Evolutionary conservation across 2,329 filamentous ascomycete species (phyloP).

Genomic region (Waltergamsia citrina): DNA sequence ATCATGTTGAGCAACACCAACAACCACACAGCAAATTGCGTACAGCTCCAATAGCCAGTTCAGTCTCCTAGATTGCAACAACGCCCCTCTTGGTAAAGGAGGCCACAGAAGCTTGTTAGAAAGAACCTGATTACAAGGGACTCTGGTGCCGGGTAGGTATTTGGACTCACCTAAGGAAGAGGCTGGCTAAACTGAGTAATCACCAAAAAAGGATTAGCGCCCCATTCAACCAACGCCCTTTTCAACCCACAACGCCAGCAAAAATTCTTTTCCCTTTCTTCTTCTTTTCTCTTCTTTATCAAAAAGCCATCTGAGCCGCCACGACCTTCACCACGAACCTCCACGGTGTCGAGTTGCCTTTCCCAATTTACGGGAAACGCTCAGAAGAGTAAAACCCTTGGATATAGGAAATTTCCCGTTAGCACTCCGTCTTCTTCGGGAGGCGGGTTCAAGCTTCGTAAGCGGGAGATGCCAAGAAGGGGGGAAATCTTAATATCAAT

Average conservation of each 20-base stretch:
- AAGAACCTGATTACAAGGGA: too few relatives aligned
- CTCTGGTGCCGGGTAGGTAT: neutral
- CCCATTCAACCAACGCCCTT: conserved; percentile 8
- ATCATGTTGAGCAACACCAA: too few relatives aligned
- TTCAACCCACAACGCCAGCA: conserved; percentile 10
- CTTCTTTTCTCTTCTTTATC: conserved; percentile 41
- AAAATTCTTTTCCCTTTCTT: conserved; percentile 18
- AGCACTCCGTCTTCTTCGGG: conserved; percentile 25
- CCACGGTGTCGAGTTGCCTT: conserved; percentile 56
- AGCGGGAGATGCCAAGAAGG: conserved; percentile 51
- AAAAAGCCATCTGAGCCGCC: conserved; percentile 56
- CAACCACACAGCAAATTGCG: too few relatives aligned
- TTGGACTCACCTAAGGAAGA: too few relatives aligned
- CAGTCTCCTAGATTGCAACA: too few relatives aligned
- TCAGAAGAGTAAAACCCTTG: conserved; percentile 52
- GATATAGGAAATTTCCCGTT: conserved; percentile 54
- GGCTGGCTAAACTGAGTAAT: neutral
- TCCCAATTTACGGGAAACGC: conserved; percentile 34
- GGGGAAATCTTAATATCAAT: conserved; percentile 36
- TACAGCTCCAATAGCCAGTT: too few relatives aligned
- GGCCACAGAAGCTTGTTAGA: too few relatives aligned
- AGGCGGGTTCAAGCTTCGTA: conserved; percentile 20
- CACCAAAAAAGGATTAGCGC: conserved; percentile 12
- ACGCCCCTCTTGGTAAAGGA: too few relatives aligned
- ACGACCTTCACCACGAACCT: conserved; percentile 49